A percentile compares a stretch with the other conserved stretches of the same genome.
These are phyloP conservation scores for Cercospora canescens DNA, from an alignment of 2,329 filamentous ascomycete species.

Conservation along the genomic window DNA sequence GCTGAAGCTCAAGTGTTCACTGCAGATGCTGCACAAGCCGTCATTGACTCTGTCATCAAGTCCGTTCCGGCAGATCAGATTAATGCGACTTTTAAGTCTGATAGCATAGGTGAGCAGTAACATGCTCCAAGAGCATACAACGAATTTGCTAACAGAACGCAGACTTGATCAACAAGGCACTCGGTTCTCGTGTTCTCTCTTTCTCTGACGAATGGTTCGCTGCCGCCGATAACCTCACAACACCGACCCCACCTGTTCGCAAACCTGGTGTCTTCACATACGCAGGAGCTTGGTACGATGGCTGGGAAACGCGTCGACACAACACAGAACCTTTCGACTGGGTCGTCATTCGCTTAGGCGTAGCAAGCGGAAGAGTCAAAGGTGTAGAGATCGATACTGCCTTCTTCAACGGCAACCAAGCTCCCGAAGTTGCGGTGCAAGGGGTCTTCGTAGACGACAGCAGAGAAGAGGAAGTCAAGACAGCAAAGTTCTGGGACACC, in stretches of 20 bases:
- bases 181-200: constrained; percentile 55
- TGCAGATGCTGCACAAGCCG: constrained; percentile 34
- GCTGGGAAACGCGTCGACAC: constrained; percentile 64
- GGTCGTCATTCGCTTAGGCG: constrained; percentile 60
- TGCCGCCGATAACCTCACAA: constrained; percentile 59
- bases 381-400: constrained; percentile 80
- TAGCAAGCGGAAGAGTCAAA: constrained; percentile 67
- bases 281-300: constrained; percentile 64
- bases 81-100: constrained; percentile 55
- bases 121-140: neutral
- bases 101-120: constrained; percentile 49
- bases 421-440: constrained; percentile 75
- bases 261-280: constrained; percentile 60
- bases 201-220: constrained; percentile 65
- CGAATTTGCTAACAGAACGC: neutral
- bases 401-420: constrained; percentile 81
- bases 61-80: constrained; percentile 51
- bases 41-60: constrained; percentile 29
- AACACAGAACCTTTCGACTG: constrained; percentile 60
- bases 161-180: constrained; percentile 55
- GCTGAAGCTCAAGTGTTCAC: constrained; percentile 35
- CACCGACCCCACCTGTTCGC: constrained; percentile 56
- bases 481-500: constrained; percentile 62
- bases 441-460: constrained; percentile 68
- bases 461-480: constrained; percentile 61